phyloP scores from a whole-genome alignment of 257 asterid species.

The Scutellaria galericulata region DNA sequence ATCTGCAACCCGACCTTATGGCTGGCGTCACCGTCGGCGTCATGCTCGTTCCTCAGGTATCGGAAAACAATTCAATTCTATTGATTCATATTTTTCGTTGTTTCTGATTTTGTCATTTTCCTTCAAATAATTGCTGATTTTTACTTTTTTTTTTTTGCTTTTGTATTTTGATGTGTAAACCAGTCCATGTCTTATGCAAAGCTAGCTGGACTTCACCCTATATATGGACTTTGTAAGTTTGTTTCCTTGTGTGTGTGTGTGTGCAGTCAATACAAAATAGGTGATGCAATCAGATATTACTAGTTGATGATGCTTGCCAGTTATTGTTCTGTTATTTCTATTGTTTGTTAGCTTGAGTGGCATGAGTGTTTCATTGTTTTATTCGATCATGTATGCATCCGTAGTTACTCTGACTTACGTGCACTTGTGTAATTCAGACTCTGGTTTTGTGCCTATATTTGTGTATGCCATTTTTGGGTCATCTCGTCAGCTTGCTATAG shows the following conservation, averaged over 20 bases:
- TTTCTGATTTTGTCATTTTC: not conserved
- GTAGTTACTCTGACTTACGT: not conserved
- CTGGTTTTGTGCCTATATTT: constrained; percentile 97
- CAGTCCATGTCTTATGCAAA: constrained; percentile 99
- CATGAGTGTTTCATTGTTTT: constrained; percentile 10
- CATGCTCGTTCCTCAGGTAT: constrained; percentile 99
- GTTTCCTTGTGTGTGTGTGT: not conserved
- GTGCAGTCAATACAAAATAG: not conserved
- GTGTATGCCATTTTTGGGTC: constrained; percentile 93
- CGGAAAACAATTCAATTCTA: not conserved
- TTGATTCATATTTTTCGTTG: not conserved
- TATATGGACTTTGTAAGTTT: constrained; percentile 97
- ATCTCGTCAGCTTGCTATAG: constrained; percentile 99
- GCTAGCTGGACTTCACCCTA: constrained; percentile 98
- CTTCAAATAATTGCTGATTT: constrained; percentile 14
- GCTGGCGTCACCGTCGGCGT: constrained; percentile 96
- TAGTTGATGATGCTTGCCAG: constrained; percentile 24
- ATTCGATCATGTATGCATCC: not conserved
- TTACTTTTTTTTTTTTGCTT: constrained; percentile 10
- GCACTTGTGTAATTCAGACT: constrained; percentile 58
- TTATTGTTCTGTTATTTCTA: not conserved
- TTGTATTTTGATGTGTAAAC: constrained; percentile 32
- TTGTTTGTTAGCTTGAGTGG: not conserved
- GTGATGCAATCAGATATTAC: constrained; percentile 30
- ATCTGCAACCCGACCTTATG: constrained; percentile 87